Conservation (phyloP, 2,329 filamentous ascomycete genomes). For the Cladosporium sp. region DNA sequence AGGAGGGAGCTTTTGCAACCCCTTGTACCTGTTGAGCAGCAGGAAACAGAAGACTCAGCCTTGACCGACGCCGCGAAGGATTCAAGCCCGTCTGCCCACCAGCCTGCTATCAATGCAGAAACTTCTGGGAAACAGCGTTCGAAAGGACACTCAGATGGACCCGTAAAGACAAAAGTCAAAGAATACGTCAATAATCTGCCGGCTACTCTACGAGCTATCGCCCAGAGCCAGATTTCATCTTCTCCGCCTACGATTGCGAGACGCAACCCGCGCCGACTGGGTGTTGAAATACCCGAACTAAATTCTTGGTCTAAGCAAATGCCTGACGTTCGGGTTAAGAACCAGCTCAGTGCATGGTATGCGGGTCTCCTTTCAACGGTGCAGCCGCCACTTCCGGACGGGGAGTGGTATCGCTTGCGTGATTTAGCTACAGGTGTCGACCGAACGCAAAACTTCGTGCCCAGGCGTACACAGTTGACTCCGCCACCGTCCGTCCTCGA, state of each 20-base stretch:
- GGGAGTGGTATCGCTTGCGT: slow-evolving; percentile 42
- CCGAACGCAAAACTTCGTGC: slow-evolving; percentile 1
- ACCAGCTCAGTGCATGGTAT: slow-evolving; percentile 42
- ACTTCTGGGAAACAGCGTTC: background rate
- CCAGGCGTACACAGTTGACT: slow-evolving; percentile 7
- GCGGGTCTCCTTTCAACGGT: slow-evolving; percentile 38
- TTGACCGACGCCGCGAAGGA: background rate
- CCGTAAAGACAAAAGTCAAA: slow-evolving; percentile 1
- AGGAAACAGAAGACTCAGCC: background rate
- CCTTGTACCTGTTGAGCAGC: background rate
- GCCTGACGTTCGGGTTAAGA: slow-evolving; percentile 41
- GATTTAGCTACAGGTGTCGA: slow-evolving; percentile 35
- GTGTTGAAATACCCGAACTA: slow-evolving; percentile 36
- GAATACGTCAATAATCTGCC: background rate
- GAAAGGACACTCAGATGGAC: background rate
- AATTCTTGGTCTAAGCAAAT: slow-evolving; percentile 46
- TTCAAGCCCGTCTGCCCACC: background rate
- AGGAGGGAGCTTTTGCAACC: slow-evolving; percentile 44
- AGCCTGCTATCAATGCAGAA: background rate
- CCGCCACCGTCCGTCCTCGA: slow-evolving; percentile 20
- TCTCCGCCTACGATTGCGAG: slow-evolving; percentile 29
- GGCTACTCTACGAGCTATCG: slow-evolving; percentile 20
- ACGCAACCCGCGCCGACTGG: slow-evolving; percentile 20
- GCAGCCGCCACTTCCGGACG: slow-evolving; percentile 41
- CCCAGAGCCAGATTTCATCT: slow-evolving; percentile 24